Evolutionary conservation across 108 stramenopile species (phyloP), one percentile per base, ranked within the genome.

Genomic region (Aurantiochytrium sp.): DNA sequence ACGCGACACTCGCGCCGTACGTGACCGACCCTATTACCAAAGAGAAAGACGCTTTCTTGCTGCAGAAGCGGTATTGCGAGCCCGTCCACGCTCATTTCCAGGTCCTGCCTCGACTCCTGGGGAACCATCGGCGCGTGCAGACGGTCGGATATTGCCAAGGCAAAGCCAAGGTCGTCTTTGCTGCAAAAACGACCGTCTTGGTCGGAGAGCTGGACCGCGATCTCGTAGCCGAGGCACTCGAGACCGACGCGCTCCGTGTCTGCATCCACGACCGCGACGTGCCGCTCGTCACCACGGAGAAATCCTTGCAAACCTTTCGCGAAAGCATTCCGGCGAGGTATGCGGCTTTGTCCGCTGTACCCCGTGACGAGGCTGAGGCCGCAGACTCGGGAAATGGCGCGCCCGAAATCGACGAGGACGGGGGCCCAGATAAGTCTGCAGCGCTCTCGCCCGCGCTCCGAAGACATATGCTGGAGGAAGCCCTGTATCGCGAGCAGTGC

Each of bases 51-150:
- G 24, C 73, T 0, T 81, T 81, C 24, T 24, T 81, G 27, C 73
- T 81, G 17, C 42, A 48, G 12, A 81, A 81, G 45, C 73, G 73
- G 12, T 81, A 81, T 42, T 81, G 73, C 45, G 73, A 81, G 45
- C 73, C 73, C 12, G 45, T 81, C 24, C 45, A 81, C 39, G 73
- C 73, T 22, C 73, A 48, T 0, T 48, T 81, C 19, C 6, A 41
- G 36, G 45, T 81, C 19, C 32, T 81, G 39, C 39, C 39, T 12
- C 45, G 42, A 6, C 42, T 48, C 45, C 12, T 81, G 39, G 42
- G 42, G 12, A 24, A 81, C 12, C 42, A 3, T 41, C 73, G 73
- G 6, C 45, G 39, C 45, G 45, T 81, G 27, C 73, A 48, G 27
- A 81, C 42, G 6, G 12, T n/a, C 21, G 73, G 36, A 2, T 81